Base-by-base conservation (phyloP, 345 rosid genomes). In the Pelargonium nanum region DNA sequence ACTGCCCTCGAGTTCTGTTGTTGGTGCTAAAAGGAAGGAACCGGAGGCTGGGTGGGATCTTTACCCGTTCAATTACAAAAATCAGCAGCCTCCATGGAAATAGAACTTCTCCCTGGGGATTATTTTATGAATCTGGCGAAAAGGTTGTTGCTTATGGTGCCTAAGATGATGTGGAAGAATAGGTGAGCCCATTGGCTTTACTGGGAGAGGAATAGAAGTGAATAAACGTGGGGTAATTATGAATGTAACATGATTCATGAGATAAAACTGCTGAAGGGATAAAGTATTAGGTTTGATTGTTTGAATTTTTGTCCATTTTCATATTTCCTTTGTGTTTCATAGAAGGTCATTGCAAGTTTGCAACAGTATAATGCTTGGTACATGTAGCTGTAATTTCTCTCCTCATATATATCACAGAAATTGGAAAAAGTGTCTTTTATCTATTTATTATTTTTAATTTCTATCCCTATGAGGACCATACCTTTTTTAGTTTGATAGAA, bases 31-130 rank as follows among this genome's bases (percentile, higher is more conserved):
- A 68, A 80, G 95, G 70, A 89, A 88, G 80, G 94, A 87, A 69
- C 94, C 91, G 0, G 97, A 93, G 51, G 58, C 84, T 22, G 84
- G 88, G 22, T 81, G 94, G 94, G 97, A 89, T 21, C 57, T 60
- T 4, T 77, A 54, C 74, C 64, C 78, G 0, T 56, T 77, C 30
- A 74, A 64, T 45, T 68, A 68, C 62, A 75, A 78, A 65, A 78
- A 77, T 68, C 85, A 72, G 65, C 93, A 71, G 48, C 83, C 83
- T 69, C 95, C 89, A 51, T 81, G 99, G 97, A 89, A 85, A 68
- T 81, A 68, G 74, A 50, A 28, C 32, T 28, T 3, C 32, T 28
- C 32, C 7, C 32, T 28, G 7, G 32, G 32, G 32, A 28, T 28
- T 7, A 28, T 3, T 28, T 28, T 23, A 62, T 52, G 60, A 1